Conservation (phyloP, 2,329 filamentous ascomycete genomes). For the Aureobasidium musti region DNA sequence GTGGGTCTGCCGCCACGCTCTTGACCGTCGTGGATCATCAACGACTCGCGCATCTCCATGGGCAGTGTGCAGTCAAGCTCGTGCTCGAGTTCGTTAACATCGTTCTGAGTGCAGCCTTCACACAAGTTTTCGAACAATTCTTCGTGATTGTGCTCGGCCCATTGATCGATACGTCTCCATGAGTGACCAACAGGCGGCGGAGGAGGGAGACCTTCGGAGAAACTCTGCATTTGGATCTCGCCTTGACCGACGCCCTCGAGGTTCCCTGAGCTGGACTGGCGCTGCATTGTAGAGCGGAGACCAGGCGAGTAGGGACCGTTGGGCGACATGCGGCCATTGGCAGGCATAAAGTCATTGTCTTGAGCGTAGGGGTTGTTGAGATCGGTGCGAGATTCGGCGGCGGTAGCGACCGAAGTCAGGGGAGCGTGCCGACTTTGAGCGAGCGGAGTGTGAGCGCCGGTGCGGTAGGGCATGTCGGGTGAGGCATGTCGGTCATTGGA, state of each 20-base stretch:
- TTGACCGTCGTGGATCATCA: constrained; percentile 93
- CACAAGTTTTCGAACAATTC: constrained; percentile 92
- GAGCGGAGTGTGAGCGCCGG: constrained; percentile 85
- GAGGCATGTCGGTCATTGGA: constrained; percentile 81
- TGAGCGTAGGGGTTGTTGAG: constrained; percentile 77
- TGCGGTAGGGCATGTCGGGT: constrained; percentile 89
- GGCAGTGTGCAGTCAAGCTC: constrained; percentile 92
- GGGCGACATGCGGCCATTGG: constrained; percentile 71
- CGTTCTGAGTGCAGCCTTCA: constrained; percentile 88
- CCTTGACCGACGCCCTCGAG: constrained; percentile 70
- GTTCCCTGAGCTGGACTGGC: constrained; percentile 53
- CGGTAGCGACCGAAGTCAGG: constrained; percentile 84
- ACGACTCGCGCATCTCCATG: constrained; percentile 87
- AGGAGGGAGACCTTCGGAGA: constrained; percentile 86
- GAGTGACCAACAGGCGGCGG: constrained; percentile 85
- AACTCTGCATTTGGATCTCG: constrained; percentile 96
- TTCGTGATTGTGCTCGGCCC: constrained; percentile 93
- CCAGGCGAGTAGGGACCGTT: constrained; percentile 84
- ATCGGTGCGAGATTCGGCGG: constrained; percentile 83
- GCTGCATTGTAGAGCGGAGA: constrained; percentile 72
- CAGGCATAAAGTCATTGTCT: constrained; percentile 74
- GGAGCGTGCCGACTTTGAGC: constrained; percentile 78
- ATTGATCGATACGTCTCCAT: constrained; percentile 90
- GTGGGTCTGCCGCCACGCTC: constrained; percentile 89
- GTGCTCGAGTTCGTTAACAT: constrained; percentile 95